Base-by-base conservation (phyloP, 768 basidiomycete genomes). In the Lactarius akahatsu region DNA sequence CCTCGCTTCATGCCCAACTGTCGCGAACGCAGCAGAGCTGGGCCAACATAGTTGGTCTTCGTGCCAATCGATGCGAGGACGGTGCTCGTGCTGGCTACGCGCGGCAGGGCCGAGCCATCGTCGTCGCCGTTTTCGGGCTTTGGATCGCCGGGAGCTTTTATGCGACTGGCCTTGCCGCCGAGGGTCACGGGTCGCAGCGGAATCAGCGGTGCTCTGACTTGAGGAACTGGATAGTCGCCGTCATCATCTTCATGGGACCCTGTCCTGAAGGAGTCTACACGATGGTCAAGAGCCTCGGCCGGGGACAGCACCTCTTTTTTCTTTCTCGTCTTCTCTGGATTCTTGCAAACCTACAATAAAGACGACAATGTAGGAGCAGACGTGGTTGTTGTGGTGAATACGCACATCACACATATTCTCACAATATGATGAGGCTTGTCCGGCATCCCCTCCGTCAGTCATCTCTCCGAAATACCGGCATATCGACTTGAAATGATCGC, bases 381-480 rank as follows among this genome's bases (percentile, higher is more conserved):
- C 20, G 26, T 13, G 43, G 8, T 34, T 18, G 26, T 11, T 13
- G 13, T 30, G 32, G 32, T 61, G 41, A 18, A 71, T 1, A 75
- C 86, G 30, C 71, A 92, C 92, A 73, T 94, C 92, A 71, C 92
- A 94, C 90, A 92, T 93, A 57, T 80, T 78, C 60, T 88, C 76
- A 71, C 92, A 94, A 70, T 90, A 86, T 4, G 72, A 71, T 62
- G 80, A 80, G 60, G 82, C 74, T 13, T 79, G 65, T 8, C 78
- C 79, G 10, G 77, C 70, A 69, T 89, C 80, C 13, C 72, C 74
- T 8, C 76, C 71, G 68, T 90, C 81, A 43, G 92, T 83, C 0
- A 71, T 67, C 75, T 94, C 92, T 1, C 90, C 92, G 69, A 94
- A 94, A 73, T 91, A 92, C 56, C 84, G 85, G 72, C 92, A 93